Evolutionary conservation across 176 grass and related monocot genomes (phyloP), one percentile per base, ranked within the genome.

Genomic region (Paspalum notatum): DNA sequence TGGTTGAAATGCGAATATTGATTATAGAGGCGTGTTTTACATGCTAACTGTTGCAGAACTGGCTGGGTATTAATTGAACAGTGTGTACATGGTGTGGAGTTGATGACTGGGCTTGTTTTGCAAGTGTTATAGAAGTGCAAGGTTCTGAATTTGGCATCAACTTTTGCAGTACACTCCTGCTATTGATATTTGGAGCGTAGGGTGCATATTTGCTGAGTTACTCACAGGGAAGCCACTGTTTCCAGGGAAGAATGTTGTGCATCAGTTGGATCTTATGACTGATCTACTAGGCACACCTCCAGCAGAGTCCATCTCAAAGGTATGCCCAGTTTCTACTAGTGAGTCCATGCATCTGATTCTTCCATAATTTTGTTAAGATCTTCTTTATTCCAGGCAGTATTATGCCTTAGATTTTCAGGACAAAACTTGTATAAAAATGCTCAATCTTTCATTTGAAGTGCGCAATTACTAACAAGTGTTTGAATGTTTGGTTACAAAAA

Each of bases 221-320:
- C 86, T 97, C 56, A 97, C 84, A 64, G 94, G 94, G 69, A 93
- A 91, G 87, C 88, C 94, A 82, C 71, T 97, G 51, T 97, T 97
- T 91, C 94, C 94, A 73, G 94, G 94, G 47, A 97, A 97, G 81
- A 97, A 97, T 87, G 94, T 97, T 73, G 94, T 97, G 56, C 94
- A 97, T 84, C 94, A 97, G 42, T 88, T 97, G 62, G 94, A 97
- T 75, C 91, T 97, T 37, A 97, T 97, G 91, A 97, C 94, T 50
- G 94, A 91, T 84, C 84, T 97, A 75, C 94, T 97, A 51, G 94
- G 94, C 59, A 93, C 94, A 47, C 94, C 94, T 89, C 75, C 91
- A 76, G 75, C 86, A 47, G 94, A 97, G 84, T 97, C 94, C 53
- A 86, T 93, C 22, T 72, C 88, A 74, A 91, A 90, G 94, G 93